Percentiles rank a stretch among this genome's conserved stretches.
phyloP scores from a whole-genome alignment of 2,329 filamentous ascomycete species.

The Colletotrichum neosansevieriae region DNA sequence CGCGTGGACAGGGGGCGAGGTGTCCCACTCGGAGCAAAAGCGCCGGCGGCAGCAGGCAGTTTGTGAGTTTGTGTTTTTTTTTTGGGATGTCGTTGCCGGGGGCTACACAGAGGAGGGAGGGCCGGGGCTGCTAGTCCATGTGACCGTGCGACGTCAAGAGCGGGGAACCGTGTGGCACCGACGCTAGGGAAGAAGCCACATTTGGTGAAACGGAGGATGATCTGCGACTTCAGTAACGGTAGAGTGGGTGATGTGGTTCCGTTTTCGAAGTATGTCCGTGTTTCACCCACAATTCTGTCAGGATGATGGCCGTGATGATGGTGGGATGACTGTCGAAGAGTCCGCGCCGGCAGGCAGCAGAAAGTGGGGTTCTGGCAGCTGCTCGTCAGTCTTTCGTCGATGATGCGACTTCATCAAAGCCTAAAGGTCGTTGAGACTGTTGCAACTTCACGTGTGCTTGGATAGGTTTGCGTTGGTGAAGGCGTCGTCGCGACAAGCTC shows the following conservation, averaged over 20 bases:
- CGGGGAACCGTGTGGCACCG: constrained; percentile 32
- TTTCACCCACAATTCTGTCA: constrained; percentile 9
- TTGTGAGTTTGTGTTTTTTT: neutral
- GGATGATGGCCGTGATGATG: constrained; percentile 13
- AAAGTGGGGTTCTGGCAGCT: constrained; percentile 15
- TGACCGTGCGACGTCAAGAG: constrained; percentile 31
- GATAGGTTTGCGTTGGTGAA: neutral
- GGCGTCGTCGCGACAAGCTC: constrained; percentile 12
- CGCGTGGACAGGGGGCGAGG: constrained; percentile 26
- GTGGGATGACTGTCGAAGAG: neutral
- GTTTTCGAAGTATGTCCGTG: constrained; percentile 18
- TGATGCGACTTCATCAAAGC: neutral
- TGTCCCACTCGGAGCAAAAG: constrained; percentile 24
- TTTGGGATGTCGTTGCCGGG: constrained; percentile 12
- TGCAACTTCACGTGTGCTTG: neutral
- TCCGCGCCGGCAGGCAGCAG: constrained; percentile 22
- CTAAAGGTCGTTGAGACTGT: neutral
- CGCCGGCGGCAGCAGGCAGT: constrained; percentile 8
- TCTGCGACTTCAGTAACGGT: constrained; percentile 29
- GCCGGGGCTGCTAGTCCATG: constrained; percentile 10
- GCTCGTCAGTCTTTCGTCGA: neutral
- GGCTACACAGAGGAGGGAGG: neutral
- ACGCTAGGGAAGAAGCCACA: constrained; percentile 29
- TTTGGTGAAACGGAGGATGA: constrained; percentile 32
- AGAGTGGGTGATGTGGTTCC: constrained; percentile 18